Percentiles rank a stretch among this genome's conserved stretches.
Evolutionary conservation across 75 land plant species (phyloP).

Genomic region (Larix kaempferi): DNA sequence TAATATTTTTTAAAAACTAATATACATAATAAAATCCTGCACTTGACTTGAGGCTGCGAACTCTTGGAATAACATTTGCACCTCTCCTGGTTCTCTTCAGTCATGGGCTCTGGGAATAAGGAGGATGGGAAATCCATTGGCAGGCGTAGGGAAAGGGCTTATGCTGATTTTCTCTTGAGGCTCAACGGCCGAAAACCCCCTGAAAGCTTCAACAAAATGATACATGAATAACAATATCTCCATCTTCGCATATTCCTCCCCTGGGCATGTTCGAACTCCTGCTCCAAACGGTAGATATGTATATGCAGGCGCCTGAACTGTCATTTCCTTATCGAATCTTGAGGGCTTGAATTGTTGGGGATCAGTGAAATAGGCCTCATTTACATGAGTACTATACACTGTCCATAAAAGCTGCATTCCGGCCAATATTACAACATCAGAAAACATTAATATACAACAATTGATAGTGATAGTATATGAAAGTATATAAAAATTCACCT

Average conservation of each 20-base stretch:
- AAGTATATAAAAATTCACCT: constrained; percentile 15
- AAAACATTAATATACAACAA: not conserved
- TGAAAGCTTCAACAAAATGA: constrained; percentile 27
- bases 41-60: too few species aligned
- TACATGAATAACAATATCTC: constrained; percentile 38
- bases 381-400: constrained; percentile 22
- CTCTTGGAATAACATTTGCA: too few species aligned
- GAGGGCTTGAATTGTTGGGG: constrained; percentile 49
- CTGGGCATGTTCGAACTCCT: constrained; percentile 45
- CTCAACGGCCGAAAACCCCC: constrained; percentile 6
- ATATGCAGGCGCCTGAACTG: constrained; percentile 22
- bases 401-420: constrained; percentile 32
- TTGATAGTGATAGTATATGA: too few species aligned
- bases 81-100: too few species aligned
- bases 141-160: constrained; percentile 22
- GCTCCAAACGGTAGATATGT: constrained; percentile 55
- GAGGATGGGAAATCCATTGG: constrained; percentile 30
- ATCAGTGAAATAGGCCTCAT: constrained; percentile 29
- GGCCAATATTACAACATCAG: not conserved
- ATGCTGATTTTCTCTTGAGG: constrained; percentile 17
- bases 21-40: too few species aligned
- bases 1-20: too few species aligned
- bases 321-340: constrained; percentile 24
- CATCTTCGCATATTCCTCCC: constrained; percentile 33
- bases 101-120: not conserved